Base-by-base conservation (phyloP, 768 basidiomycete species). In the Suillus ampliporus region DNA sequence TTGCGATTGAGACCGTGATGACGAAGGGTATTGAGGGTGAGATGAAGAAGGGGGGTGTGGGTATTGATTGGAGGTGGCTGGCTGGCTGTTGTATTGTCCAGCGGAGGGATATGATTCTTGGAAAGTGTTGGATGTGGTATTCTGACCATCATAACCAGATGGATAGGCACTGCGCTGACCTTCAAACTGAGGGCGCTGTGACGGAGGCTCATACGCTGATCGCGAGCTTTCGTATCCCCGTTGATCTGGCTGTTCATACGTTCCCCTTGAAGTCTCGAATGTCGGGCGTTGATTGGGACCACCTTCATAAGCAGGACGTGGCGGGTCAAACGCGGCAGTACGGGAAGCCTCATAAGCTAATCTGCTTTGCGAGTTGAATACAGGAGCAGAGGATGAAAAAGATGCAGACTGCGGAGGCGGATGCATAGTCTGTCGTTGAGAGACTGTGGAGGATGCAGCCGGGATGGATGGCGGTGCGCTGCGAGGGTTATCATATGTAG, bases 151-250 rank as follows among this genome's bases (percentile, higher is more conserved):
- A 21, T 72, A 75, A 3, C 65, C 46, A 4, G 64, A 38, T 31
- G 13, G 71, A 50, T 74, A 74, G 15, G 68, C 57, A 17, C 61
- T 46, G 26, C 72, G 68, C 0, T 68, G 65, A 50, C 66, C 40
- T 66, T 44, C 60, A 52, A 69, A 75, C 3, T 31, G 31, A 6
- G 31, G 63, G 19, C 1, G 65, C 44, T 58, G 69, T 52, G 69
- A 64, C 67, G 63, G 70, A 26, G 64, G 64, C 61, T 62, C 77
- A 63, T 75, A 75, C 23, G 64, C 53, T 9, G 51, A 57, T 37
- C 70, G 65, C 9, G 73, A 64, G 28, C 72, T 70, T 26, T 74
- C 76, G 9, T 72, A 71, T 14, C 75, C 72, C 6, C 72, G 73
- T 21, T 75, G 72, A n/a, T 67, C 73, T 14, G 47, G 38, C 35